Evolutionary conservation across 163 green algal species (phyloP).

Genomic region (Coccomyxa subellipsoidea): DNA sequence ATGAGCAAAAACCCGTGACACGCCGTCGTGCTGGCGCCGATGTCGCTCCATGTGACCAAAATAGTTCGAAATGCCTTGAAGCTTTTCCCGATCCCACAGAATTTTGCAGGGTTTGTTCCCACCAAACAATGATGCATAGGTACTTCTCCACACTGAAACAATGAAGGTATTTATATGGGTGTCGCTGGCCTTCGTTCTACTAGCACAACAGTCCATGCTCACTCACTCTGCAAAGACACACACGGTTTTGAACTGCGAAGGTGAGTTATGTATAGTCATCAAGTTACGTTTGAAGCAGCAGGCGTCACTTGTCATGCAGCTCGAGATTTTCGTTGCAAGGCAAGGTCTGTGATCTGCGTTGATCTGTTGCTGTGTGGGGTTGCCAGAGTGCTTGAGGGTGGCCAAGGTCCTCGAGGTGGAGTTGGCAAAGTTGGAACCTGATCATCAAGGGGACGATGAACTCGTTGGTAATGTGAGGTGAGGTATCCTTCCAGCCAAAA

Average conservation of each 20-base stretch:
- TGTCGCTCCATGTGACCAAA: no score
- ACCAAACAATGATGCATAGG: background rate
- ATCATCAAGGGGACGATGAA: background rate
- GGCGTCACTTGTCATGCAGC: no score
- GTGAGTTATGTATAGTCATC: background rate
- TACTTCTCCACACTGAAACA: background rate
- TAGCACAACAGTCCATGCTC: background rate
- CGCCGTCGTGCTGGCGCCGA: no score
- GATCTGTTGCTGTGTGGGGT: background rate
- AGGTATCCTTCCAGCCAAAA: no score
- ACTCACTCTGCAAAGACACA: background rate
- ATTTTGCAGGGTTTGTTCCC: background rate
- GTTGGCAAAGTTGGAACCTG: conserved; percentile 16
- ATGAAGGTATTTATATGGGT: background rate
- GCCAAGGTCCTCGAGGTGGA: conserved; percentile 16
- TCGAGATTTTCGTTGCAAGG: background rate
- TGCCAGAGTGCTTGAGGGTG: conserved; percentile 16
- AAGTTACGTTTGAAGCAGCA: no score
- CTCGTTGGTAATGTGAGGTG: conserved; percentile 15
- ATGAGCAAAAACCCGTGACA: background rate
- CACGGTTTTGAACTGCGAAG: background rate
- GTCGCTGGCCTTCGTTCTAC: background rate
- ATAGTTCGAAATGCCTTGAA: no score
- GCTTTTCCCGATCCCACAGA: no score
- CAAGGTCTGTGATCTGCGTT: background rate